phyloP scores from a whole-genome alignment of 352 stramenopile species.

The Phytophthora pluvialis region DNA sequence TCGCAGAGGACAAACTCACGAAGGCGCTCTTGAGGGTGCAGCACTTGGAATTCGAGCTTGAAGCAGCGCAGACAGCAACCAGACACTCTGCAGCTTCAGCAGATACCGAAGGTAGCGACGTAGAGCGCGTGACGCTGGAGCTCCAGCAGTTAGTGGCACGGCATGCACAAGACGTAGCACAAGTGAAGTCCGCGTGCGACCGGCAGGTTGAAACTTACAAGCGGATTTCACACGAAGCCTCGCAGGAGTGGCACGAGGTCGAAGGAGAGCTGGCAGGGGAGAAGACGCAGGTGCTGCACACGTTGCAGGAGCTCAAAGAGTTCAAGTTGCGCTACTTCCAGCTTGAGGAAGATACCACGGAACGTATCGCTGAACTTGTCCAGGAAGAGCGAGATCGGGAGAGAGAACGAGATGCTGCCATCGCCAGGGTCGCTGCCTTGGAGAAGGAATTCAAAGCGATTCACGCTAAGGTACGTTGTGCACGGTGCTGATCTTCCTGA shows the following conservation, averaged over 20 bases:
- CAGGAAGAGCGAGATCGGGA: slow-evolving; percentile 64
- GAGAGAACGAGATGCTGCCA: slow-evolving; percentile 38
- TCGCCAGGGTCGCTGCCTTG: slow-evolving; percentile 19
- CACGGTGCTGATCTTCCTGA: not conserved
- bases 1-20: slow-evolving; percentile 53
- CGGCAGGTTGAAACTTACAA: slow-evolving; percentile 72
- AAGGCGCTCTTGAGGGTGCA: slow-evolving; percentile 66
- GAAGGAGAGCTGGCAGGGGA: slow-evolving; percentile 62
- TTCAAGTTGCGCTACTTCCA: slow-evolving; percentile 76
- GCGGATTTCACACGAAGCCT: slow-evolving; percentile 58
- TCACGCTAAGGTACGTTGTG: slow-evolving; percentile 41
- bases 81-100: slow-evolving; percentile 3
- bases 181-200: slow-evolving; percentile 60
- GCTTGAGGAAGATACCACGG: slow-evolving; percentile 62
- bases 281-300: slow-evolving; percentile 60
- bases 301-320: slow-evolving; percentile 73
- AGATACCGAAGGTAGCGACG: slow-evolving; percentile 1
- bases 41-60: slow-evolving; percentile 67
- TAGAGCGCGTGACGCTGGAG: slow-evolving; percentile 36
- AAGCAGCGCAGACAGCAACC: slow-evolving; percentile 42
- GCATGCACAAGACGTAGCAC: slow-evolving; percentile 49
- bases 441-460: slow-evolving; percentile 44
- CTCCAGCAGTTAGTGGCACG: slow-evolving; percentile 43
- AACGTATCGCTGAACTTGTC: slow-evolving; percentile 70
- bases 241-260: slow-evolving; percentile 76